phyloP scores from a whole-genome alignment of 1,139 yeast species.

The Protomyces arabidopsidicola region DNA sequence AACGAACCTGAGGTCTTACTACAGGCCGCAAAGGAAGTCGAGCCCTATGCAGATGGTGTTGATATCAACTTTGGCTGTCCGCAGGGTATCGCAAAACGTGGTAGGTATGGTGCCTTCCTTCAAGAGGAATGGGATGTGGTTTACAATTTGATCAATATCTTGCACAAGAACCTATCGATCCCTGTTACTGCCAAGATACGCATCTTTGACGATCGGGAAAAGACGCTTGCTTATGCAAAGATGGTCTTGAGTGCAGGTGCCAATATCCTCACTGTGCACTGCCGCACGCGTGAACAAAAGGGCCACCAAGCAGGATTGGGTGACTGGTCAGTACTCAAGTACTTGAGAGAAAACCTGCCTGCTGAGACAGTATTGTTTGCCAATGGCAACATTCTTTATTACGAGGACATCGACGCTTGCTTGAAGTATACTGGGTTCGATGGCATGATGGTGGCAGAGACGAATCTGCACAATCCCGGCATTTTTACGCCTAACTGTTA shows the following conservation, averaged over 20 bases:
- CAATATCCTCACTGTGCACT: slow-evolving; percentile 89
- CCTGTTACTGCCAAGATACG: slow-evolving; percentile 97
- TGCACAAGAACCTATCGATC: slow-evolving; percentile 63
- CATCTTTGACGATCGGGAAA: slow-evolving; percentile 78
- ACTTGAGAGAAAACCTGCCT: slow-evolving; percentile 74
- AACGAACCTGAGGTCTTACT: slow-evolving; percentile 82
- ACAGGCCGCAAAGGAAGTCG: slow-evolving; percentile 75
- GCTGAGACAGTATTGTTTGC: slow-evolving; percentile 82
- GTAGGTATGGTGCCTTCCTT: slow-evolving; percentile 88
- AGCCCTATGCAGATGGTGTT: slow-evolving; percentile 86
- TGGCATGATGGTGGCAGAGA: slow-evolving; percentile 98
- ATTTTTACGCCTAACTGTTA: slow-evolving; percentile 56
- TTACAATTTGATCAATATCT: slow-evolving; percentile 59
- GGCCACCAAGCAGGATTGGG: slow-evolving; percentile 95
- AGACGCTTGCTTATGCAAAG: slow-evolving; percentile 79
- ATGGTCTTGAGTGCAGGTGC: slow-evolving; percentile 95
- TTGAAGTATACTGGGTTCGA: slow-evolving; percentile 61
- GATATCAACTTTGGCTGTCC: slow-evolving; percentile 96
- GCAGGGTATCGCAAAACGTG: slow-evolving; percentile 92
- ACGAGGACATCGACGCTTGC: slow-evolving; percentile 72
- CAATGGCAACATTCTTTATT: slow-evolving; percentile 85
- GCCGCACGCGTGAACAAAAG: slow-evolving; percentile 94
- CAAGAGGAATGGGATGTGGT: slow-evolving; percentile 97
- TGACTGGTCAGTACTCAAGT: slow-evolving; percentile 77
- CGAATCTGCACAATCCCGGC: slow-evolving; percentile 89